phyloP scores from a whole-genome alignment of 768 basidiomycete genomes.

The Boletellus ananas region DNA sequence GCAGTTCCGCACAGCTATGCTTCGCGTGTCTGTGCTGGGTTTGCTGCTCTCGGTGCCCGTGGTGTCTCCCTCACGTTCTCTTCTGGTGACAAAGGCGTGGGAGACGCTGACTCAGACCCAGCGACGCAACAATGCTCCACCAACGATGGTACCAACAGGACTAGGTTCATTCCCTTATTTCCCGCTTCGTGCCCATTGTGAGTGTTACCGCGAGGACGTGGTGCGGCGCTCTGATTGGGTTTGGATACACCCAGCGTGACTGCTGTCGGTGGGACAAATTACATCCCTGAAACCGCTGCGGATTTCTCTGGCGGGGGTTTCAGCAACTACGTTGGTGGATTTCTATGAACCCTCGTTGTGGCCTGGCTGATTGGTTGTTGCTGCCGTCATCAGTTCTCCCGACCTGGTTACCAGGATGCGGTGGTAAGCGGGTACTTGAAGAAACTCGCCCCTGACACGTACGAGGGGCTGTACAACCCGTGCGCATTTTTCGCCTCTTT shows the following conservation, averaged over 20 bases:
- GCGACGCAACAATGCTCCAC: slow-evolving; percentile 50
- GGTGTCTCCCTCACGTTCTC: slow-evolving; percentile 64
- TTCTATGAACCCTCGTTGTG: not conserved
- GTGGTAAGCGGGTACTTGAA: slow-evolving; percentile 44
- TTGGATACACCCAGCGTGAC: slow-evolving; percentile 52
- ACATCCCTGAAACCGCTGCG: slow-evolving; percentile 57
- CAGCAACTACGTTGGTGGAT: slow-evolving; percentile 54
- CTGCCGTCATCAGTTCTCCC: slow-evolving; percentile 38
- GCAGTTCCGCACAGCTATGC: slow-evolving; percentile 59
- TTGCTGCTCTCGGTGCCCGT: slow-evolving; percentile 66
- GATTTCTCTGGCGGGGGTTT: slow-evolving; percentile 73
- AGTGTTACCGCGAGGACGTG: slow-evolving; percentile 4
- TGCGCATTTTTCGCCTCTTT: slow-evolving; percentile 25
- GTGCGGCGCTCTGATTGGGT: not conserved
- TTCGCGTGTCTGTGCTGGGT: slow-evolving; percentile 50
- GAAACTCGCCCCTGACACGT: slow-evolving; percentile 44
- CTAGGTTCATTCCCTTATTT: slow-evolving; percentile 55
- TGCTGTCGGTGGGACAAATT: slow-evolving; percentile 61
- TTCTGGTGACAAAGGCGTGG: slow-evolving; percentile 68
- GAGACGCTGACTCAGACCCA: slow-evolving; percentile 55
- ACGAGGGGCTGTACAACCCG: slow-evolving; percentile 59
- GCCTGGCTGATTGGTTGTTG: too few relatives aligned
- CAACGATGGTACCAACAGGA: slow-evolving; percentile 54
- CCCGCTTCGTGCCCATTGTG: slow-evolving; percentile 61
- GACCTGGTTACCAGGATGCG: slow-evolving; percentile 50